Evolutionary conservation across 75 land plant species (phyloP).

Genomic region (Pinus taeda): DNA sequence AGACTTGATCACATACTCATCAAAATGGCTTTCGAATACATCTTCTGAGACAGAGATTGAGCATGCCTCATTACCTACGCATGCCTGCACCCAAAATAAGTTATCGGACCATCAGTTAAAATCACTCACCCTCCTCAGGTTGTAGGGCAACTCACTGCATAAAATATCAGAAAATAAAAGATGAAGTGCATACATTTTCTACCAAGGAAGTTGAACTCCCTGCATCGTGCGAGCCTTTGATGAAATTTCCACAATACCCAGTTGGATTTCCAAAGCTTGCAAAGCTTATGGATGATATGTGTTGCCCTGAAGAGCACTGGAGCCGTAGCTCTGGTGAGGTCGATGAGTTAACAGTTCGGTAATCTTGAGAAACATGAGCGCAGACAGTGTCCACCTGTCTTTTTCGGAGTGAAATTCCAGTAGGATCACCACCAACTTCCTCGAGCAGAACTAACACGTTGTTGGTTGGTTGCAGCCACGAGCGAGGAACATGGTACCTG

Average conservation of each 20-base stretch:
- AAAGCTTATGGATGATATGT: conserved; percentile 24
- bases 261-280: conserved; percentile 40
- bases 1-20: not conserved
- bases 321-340: conserved; percentile 7
- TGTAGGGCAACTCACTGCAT: too few species aligned
- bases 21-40: too few species aligned
- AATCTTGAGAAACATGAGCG: conserved; percentile 8
- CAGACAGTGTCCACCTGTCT: conserved; percentile 12
- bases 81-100: not conserved
- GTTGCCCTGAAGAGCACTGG: conserved; percentile 49
- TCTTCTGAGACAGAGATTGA: too few species aligned
- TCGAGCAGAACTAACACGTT: conserved; percentile 19
- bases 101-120: too few species aligned
- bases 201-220: conserved; percentile 6
- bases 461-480: conserved; percentile 17
- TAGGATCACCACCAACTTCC: conserved; percentile 22
- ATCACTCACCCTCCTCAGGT: too few species aligned
- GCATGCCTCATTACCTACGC: too few species aligned
- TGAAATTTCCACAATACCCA: conserved; percentile 33
- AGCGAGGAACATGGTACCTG: conserved; percentile 30
- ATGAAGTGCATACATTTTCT: conserved; percentile 14
- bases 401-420: conserved; percentile 18
- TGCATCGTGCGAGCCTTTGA: conserved; percentile 26
- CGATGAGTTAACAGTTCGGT: not conserved
- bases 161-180: too few species aligned